Evolutionary conservation across 345 rosid genomes (phyloP), one percentile per base, ranked within the genome.

Genomic region (Salix arbutifolia): DNA sequence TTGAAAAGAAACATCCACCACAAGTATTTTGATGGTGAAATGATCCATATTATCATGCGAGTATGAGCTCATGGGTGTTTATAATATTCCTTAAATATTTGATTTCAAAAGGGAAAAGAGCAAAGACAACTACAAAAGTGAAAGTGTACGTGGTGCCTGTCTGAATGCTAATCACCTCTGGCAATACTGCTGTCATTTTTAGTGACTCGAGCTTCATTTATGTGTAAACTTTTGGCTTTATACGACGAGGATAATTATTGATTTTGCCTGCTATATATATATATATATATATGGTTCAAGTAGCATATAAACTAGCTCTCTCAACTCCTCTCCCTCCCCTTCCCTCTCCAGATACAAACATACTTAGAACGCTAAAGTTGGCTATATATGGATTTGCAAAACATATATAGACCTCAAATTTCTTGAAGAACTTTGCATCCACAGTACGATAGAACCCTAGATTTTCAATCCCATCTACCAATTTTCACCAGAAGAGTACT

Each of bases 361-460:
- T 40, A 23, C 67, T 52, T 60, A 66, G n/a, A 40, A 18, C 35
- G 1, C 14, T 65, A 4, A 35, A 23, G 14, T 65, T 5, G 5
- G 17, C 37, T 26, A 8, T 6, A 65, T 3, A 14, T 58, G 33
- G 53, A 62, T 56, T 70, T 46, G 35, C 60, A 62, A 21, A 52
- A 66, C 30, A 31, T 42, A 0, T 40, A 40, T 40, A 52, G 28
- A 62, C 44, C 71, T 53, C 74, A 28, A 12, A 11, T 75, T 64
- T 12, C 37, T 11, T 44, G 18, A 70, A 19, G 19, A 13, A 66
- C 8, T 44, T 23, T 35, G 35, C 23, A 50, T 48, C 78, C 65
- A 44, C 26, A 74, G 53, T 65, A 37, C 35, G 66, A 85, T 76
- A 84, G 82, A 81, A 79, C 82, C 82, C 83, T 77, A 74, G 73